Base-by-base conservation (phyloP, 495 filamentous ascomycete species). In the Bryoglossum gracile region DNA sequence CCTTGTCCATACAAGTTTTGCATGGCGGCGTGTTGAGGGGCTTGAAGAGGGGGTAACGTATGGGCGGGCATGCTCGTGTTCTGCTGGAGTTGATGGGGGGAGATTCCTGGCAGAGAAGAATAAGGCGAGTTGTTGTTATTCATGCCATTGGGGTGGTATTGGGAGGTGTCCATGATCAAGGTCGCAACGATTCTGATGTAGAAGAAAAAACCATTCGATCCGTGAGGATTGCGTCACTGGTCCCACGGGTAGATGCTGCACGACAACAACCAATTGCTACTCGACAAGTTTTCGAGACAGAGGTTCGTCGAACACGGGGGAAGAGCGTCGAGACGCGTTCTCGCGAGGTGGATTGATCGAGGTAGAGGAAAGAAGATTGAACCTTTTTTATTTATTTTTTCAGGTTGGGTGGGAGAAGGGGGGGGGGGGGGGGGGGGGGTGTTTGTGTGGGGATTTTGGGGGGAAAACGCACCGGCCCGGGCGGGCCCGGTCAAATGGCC, bases 1-100 rank as follows among this genome's bases (percentile, higher is more conserved):
- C n/a, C n/a, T n/a, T n/a, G n/a, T 65, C 46, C 64, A 67, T 77
- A 77, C 9, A 71, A 55, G 21, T 65, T 61, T 57, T 76, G 72
- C 75, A 84, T 83, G 62, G 74, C 75, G 47, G 68, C 66, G 53
- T 76, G 71, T 64, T 77, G 79, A 46, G 49, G 13, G 48, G 78
- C 75, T 65, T 86, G 81, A 45, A 86, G 68, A 28, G 82, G 82
- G 35, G 82, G 82, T 58, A 86, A 70, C n/a, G 81, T 85, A 62
- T 86, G 81, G 55, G 78, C 68, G 62, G 79, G 76, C 33, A 72
- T 68, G 28, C 73, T 69, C 44, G 69, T 65, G 59, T 81, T 73
- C 64, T 81, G 78, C 49, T 73, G 70, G 61, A 80, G 77, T 51
- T 80, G 78, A 58, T 76, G 75, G 40, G 78, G 59, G 13, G 59